phyloP scores from a whole-genome alignment of 768 basidiomycete species.

The Kockovaella imperatae region DNA sequence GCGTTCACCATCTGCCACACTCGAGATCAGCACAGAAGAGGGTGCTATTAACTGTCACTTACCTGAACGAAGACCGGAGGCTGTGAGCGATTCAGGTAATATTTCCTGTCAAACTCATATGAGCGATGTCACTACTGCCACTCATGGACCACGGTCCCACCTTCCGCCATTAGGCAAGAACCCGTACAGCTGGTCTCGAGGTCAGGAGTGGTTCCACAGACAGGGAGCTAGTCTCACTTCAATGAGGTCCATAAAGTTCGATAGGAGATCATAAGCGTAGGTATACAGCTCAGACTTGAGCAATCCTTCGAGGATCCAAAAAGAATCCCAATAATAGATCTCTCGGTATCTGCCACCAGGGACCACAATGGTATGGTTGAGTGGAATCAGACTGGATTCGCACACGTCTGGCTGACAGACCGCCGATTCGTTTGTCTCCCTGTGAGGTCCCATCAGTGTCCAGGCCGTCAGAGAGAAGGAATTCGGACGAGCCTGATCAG shows the following conservation, averaged over 20 bases:
- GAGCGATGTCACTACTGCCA: not conserved
- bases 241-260: conserved; percentile 94
- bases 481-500: conserved; percentile 50
- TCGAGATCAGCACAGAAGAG: not conserved
- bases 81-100: conserved; percentile 87
- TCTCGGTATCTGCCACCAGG: conserved; percentile 69
- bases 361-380: conserved; percentile 85
- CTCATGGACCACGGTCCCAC: not conserved
- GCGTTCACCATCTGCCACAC: conserved; percentile 67
- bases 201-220: too few species aligned
- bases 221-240: conserved; percentile 48
- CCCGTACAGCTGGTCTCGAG: conserved; percentile 51
- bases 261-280: conserved; percentile 66
- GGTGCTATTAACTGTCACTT: conserved; percentile 19
- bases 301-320: conserved; percentile 58
- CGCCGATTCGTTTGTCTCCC: conserved; percentile 59
- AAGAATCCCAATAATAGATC: conserved; percentile 43
- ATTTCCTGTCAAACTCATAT: conserved; percentile 49
- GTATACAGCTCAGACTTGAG: conserved; percentile 66
- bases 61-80: conserved; percentile 82
- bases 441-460: conserved; percentile 5
- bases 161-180: conserved; percentile 94
- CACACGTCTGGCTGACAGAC: conserved; percentile 58
- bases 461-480: not conserved
- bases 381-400: conserved; percentile 75